phyloP scores from a whole-genome alignment of 169 alveolate genomes.

The Condylostoma magnum region DNA sequence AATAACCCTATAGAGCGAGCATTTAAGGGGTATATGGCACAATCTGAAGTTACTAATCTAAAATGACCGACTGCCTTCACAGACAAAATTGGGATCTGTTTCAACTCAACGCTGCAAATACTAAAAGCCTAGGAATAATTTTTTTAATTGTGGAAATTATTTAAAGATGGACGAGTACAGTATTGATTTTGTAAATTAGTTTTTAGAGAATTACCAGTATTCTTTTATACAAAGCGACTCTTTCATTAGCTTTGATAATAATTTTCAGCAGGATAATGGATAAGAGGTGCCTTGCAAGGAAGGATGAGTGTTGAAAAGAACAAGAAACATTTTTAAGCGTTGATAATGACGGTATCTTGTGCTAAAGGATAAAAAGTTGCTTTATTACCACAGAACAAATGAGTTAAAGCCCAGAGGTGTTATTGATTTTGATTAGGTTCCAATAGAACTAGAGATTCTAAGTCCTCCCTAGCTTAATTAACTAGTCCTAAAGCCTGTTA shows the following conservation, averaged over 20 bases:
- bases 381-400: not conserved
- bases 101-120: constrained; percentile 59
- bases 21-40: constrained; percentile 64
- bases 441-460: not conserved
- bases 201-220: too few species aligned
- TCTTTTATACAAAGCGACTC: not conserved
- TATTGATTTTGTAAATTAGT: too few species aligned
- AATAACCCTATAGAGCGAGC: constrained; percentile 44
- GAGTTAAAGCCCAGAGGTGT: not conserved
- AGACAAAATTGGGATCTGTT: constrained; percentile 69
- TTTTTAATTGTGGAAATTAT: too few species aligned
- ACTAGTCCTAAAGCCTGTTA: not conserved
- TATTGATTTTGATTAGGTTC: constrained; percentile 28
- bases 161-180: too few species aligned
- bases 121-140: constrained; percentile 46
- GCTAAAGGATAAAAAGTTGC: not conserved
- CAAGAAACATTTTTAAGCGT: constrained; percentile 8
- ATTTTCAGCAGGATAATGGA: too few species aligned
- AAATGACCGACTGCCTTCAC: constrained; percentile 66
- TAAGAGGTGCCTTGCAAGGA: constrained; percentile 32
- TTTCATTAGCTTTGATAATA: not conserved
- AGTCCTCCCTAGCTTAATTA: not conserved
- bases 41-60: constrained; percentile 67
- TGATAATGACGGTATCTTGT: constrained; percentile 27
- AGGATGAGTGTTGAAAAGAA: constrained; percentile 18